Evolutionary conservation across 306 rosid species (phyloP).

Genomic region (Prunus salicina): DNA sequence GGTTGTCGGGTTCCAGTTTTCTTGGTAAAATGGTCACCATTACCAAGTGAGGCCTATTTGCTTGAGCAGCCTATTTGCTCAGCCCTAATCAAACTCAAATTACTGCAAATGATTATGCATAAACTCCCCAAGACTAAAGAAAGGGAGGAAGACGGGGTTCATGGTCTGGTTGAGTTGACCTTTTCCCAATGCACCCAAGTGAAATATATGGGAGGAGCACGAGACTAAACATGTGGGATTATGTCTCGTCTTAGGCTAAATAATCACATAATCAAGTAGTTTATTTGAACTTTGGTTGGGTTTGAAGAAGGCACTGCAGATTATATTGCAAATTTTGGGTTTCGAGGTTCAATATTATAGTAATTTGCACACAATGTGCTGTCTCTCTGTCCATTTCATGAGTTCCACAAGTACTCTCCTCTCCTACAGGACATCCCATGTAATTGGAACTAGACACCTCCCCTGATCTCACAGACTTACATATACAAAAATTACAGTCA

Average conservation of each 20-base stretch:
- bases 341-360: conserved; percentile 20
- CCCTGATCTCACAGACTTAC: background rate
- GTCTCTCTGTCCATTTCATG: conserved; percentile 3
- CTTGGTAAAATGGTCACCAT: background rate
- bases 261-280: conserved; percentile 15
- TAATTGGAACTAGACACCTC: conserved; percentile 11
- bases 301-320: conserved; percentile 30
- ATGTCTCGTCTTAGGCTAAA: conserved; percentile 22
- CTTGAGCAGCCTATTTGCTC: background rate
- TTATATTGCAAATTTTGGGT: conserved; percentile 17
- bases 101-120: background rate
- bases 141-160: background rate
- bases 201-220: conserved; percentile 51
- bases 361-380: background rate
- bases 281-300: conserved; percentile 28
- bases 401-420: background rate
- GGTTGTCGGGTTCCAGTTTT: background rate
- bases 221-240: conserved; percentile 64
- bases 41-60: background rate
- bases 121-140: background rate
- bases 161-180: conserved; percentile 14
- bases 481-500: background rate
- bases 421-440: conserved; percentile 11
- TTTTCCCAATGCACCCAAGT: conserved; percentile 1
- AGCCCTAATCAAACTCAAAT: background rate